Evolutionary conservation across 2,329 filamentous ascomycete species (phyloP), one percentile per base, ranked within the genome.

Genomic region (Colletotrichum chrysophilum): DNA sequence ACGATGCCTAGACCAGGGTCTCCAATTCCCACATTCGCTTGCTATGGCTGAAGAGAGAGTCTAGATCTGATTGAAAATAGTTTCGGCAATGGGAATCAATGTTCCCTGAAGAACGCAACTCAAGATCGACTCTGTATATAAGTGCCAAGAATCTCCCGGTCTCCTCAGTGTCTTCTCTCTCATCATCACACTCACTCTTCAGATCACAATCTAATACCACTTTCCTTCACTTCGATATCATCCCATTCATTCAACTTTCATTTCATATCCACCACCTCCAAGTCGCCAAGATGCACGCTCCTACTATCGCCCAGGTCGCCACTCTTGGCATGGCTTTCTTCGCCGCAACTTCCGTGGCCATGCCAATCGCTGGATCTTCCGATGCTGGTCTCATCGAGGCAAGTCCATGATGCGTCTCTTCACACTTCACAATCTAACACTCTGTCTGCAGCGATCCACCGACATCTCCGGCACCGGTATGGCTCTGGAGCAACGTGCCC

Each of bases 271-370:
- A 61, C 28, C 10, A 26, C 7, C 16, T 24, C 30, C 58, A 30
- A 28, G 5, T 32, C 12, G 10, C 30, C 69, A 75, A 75, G 21
- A 75, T 75, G 72, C 72, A 72, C 55, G 52, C 66, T 26, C 69
- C 69, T 48, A 75, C 69, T 13, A 62, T 75, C 26, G 72, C 68
- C 38, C 72, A 75, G 26, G 61, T 72, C 66, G 72, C 72, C 69
- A 75, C 72, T 38, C 28, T 72, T 4, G 72, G 72, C 55, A 72
- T 75, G 55, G 72, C 69, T 43, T 75, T 75, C 72, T 67, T 75
- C 62, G 38, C 72, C n/a, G 69, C n/a, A 13, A 62, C 69, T n/a
- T 38, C 69, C 4, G 16, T 58, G 62, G 69, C 72, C 71, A n/a
- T 26, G 1, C 72, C 72, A 55, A 14, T 75, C 4, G 38, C 69